A percentile compares a stretch with the other conserved stretches of the same genome.
Evolutionary conservation across 768 basidiomycete genomes (phyloP).

Genomic region (Coprinopsis cinerea): DNA sequence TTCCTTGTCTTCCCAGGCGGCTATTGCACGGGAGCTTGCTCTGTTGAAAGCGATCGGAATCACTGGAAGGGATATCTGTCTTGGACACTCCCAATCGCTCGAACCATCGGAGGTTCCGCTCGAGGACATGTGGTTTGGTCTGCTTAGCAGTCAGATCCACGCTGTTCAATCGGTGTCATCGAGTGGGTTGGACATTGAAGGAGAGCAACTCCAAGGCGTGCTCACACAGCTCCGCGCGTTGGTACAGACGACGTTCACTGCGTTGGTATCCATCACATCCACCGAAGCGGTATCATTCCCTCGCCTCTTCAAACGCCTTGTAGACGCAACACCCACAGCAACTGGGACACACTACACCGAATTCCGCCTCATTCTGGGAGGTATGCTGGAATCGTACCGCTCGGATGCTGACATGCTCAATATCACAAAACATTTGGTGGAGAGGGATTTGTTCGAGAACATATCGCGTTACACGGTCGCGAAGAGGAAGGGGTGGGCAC

Average conservation of each 20-base stretch:
- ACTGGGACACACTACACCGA: slow-evolving; percentile 77
- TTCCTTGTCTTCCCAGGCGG: slow-evolving; percentile 22
- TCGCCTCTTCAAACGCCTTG: slow-evolving; percentile 84
- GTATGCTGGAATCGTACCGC: slow-evolving; percentile 95
- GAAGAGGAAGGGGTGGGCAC: slow-evolving; percentile 57
- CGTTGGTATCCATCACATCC: slow-evolving; percentile 80
- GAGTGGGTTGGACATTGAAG: slow-evolving; percentile 11
- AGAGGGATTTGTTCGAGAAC: slow-evolving; percentile 75
- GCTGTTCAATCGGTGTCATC: slow-evolving; percentile 67
- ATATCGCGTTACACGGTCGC: slow-evolving; percentile 56
- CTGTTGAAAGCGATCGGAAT: slow-evolving; percentile 54
- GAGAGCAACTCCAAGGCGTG: slow-evolving; percentile 19
- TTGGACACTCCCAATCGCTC: slow-evolving; percentile 52
- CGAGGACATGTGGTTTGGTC: slow-evolving; percentile 88
- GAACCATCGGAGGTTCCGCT: slow-evolving; percentile 35
- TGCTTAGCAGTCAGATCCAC: slow-evolving; percentile 77
- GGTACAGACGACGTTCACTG: slow-evolving; percentile 78
- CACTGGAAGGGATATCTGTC: slow-evolving; percentile 63
- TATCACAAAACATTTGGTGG: slow-evolving; percentile 77
- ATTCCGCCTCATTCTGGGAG: slow-evolving; percentile 83
- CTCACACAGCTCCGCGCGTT: slow-evolving; percentile 59
- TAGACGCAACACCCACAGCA: slow-evolving; percentile 61
- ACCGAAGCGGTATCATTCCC: slow-evolving; percentile 84
- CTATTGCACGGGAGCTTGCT: slow-evolving; percentile 33
- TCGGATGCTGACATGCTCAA: slow-evolving; percentile 85